Evolutionary conservation across 805 yeast genomes (phyloP), one percentile per base, ranked within the genome.

Genomic region (Schwanniomyces yamadae): DNA sequence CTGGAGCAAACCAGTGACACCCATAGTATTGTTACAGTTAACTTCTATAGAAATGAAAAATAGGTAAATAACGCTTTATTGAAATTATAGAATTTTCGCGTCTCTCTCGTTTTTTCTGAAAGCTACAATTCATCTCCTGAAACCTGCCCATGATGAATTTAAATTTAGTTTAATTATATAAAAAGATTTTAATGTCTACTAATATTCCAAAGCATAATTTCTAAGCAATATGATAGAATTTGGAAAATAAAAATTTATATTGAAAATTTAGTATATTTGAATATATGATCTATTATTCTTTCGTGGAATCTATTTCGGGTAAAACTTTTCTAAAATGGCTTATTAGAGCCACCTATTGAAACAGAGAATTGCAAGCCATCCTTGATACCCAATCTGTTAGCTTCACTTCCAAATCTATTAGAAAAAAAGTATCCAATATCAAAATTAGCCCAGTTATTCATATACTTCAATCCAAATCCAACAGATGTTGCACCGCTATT

Each of bases 1-100:
- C n/a, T 85, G 90, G 21, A 88, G 75, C 16, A 91, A 69, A 0
- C 96, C 96, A 17, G 80, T 66, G 23, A 88, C 86, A 38, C 96
- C 96, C 96, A 88, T 85, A 10, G 12, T 13, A 21, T 7, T 21
- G 17, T 15, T 11, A 31, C 6, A n/a, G n/a, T n/a, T n/a, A n/a
- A n/a, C n/a, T n/a, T n/a, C 14, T 13, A 15, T 27, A 16, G 8
- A 8, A 27, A 27, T 27, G 6, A 5, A 4, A 15, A 12, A 5
- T 5, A 16, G 20, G 2, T n/a, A 20, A 16, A 16, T 15, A 13
- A 4, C 9, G 19, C 17, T 3, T 6, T 16, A 12, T 16, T 16
- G 5, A 13, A 27, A 27, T 16, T 10, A 16, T 27, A 27, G 11
- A 27, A 6, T n/a, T n/a, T n/a, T n/a, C n/a, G n/a, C n/a, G n/a